These are phyloP conservation scores for Fusarium clavum DNA, from an alignment of 2,329 filamentous ascomycete species.

Conservation along the genomic window DNA sequence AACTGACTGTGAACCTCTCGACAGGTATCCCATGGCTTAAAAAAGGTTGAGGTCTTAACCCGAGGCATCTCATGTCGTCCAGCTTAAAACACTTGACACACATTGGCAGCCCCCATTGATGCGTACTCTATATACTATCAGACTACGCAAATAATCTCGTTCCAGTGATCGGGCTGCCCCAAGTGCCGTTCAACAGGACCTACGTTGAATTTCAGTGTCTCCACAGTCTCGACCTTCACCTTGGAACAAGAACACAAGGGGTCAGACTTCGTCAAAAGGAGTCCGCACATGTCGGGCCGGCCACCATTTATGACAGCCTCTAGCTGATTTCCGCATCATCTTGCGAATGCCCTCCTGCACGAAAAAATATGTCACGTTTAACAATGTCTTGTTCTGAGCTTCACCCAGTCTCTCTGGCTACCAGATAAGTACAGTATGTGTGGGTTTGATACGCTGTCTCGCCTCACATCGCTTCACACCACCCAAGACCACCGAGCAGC, in stretches of 20 bases:
- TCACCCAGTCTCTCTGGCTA: slow-evolving; percentile 10
- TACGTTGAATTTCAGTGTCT: slow-evolving; percentile 23
- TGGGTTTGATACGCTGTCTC: slow-evolving; percentile 25
- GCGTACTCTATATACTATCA: not conserved
- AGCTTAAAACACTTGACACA: slow-evolving; percentile 13
- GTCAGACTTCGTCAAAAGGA: slow-evolving; percentile 14
- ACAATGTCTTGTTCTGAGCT: slow-evolving; percentile 18
- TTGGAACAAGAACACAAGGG: slow-evolving; percentile 31
- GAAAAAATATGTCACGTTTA: slow-evolving; percentile 7
- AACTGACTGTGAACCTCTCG: slow-evolving; percentile 15
- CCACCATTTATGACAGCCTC: slow-evolving; percentile 8
- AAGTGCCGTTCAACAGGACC: slow-evolving; percentile 35
- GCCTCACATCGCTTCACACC: slow-evolving; percentile 34
- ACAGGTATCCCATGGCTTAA: slow-evolving; percentile 28
- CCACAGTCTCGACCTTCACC: slow-evolving; percentile 31
- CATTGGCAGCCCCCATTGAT: slow-evolving; percentile 9
- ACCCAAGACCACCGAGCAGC: slow-evolving; percentile 23
- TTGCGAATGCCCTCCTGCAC: slow-evolving; percentile 10
- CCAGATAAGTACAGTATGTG: slow-evolving; percentile 4
- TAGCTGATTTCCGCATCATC: slow-evolving; percentile 2
- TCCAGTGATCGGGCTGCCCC: not conserved
- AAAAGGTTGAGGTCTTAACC: slow-evolving; percentile 11
- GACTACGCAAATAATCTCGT: not conserved
- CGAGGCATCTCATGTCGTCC: slow-evolving; percentile 8
- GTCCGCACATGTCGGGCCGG: slow-evolving; percentile 26